Evolutionary conservation across 768 basidiomycete genomes (phyloP).

Genomic region (Xerocomus brunneocitrinus): DNA sequence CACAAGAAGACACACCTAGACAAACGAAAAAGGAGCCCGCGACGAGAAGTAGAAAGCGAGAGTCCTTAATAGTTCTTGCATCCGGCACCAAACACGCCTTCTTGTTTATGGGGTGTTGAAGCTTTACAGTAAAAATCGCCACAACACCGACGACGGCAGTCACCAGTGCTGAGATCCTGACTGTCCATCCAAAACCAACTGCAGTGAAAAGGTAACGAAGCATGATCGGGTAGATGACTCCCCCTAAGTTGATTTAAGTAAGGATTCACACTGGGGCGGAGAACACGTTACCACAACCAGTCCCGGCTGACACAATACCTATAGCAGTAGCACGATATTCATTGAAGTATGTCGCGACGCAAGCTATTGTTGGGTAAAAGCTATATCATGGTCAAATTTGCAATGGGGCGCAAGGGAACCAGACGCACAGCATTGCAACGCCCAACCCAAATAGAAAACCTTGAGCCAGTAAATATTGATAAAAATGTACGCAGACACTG

Average conservation of each 20-base stretch:
- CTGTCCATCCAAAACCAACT: slow-evolving; percentile 60
- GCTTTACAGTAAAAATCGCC: slow-evolving; percentile 46
- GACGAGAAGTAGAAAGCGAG: slow-evolving; percentile 49
- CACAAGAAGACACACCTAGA: slow-evolving; percentile 42
- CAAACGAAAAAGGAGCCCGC: slow-evolving; percentile 55
- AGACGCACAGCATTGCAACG: slow-evolving; percentile 57
- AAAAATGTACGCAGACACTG: slow-evolving; percentile 52
- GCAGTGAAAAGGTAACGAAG: slow-evolving; percentile 50
- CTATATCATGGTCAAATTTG: slow-evolving; percentile 31
- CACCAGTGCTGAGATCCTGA: slow-evolving; percentile 53
- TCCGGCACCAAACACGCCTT: slow-evolving; percentile 20
- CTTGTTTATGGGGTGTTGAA: slow-evolving; percentile 19
- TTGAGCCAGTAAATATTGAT: slow-evolving; percentile 59
- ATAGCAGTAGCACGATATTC: slow-evolving; percentile 66
- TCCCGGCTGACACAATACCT: slow-evolving; percentile 69
- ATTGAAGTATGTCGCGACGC: slow-evolving; percentile 61
- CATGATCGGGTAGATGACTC: slow-evolving; percentile 65
- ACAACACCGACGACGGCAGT: slow-evolving; percentile 44
- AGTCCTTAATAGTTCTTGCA: slow-evolving; percentile 38
- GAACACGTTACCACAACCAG: slow-evolving; percentile 46
- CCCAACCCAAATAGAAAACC: slow-evolving; percentile 64
- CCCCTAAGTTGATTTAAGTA: slow-evolving; percentile 40
- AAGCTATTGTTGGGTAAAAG: slow-evolving; percentile 66
- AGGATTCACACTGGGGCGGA: slow-evolving; percentile 14
- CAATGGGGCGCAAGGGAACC: background rate